Evolutionary conservation across 208 protist species (phyloP).

Genomic region (Leptomonas pyrrhocoris): DNA sequence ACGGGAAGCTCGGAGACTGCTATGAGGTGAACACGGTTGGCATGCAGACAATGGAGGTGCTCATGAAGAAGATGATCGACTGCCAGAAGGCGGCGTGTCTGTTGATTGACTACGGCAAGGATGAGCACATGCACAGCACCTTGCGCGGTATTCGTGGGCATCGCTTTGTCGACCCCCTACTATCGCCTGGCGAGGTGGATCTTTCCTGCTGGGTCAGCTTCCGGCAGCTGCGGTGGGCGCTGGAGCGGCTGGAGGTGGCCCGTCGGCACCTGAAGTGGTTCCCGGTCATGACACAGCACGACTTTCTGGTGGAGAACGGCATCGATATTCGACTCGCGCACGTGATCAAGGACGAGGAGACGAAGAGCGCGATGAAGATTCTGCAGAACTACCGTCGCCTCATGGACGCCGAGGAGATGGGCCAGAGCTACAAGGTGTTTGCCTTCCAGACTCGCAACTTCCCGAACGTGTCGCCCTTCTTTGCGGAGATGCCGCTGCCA

Average conservation of each 20-base stretch:
- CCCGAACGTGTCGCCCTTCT: constrained; percentile 85
- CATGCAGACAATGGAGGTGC: constrained; percentile 86
- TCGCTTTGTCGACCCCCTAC: constrained; percentile 88
- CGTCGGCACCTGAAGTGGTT: constrained; percentile 87
- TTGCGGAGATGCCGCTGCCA: constrained; percentile 75
- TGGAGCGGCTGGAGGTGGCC: constrained; percentile 84
- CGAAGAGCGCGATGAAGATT: constrained; percentile 87
- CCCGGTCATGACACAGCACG: constrained; percentile 79
- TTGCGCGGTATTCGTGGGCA: constrained; percentile 89
- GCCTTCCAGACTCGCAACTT: constrained; percentile 87
- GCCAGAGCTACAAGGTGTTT: constrained; percentile 92
- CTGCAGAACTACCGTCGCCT: constrained; percentile 85
- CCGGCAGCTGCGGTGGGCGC: constrained; percentile 79
- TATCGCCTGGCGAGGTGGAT: constrained; percentile 93
- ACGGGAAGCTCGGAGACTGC: constrained; percentile 73
- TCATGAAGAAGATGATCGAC: constrained; percentile 89
- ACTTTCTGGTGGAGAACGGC: constrained; percentile 86
- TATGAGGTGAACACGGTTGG: constrained; percentile 87
- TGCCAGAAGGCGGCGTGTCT: constrained; percentile 82
- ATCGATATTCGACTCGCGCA: constrained; percentile 87
- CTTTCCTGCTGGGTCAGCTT: constrained; percentile 91
- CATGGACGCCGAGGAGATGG: constrained; percentile 89
- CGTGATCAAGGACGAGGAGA: constrained; percentile 90
- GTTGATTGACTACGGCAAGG: constrained; percentile 94
- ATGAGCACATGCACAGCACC: constrained; percentile 91